Base-by-base conservation (phyloP, 345 rosid genomes). In the Streptanthus diversifolius region DNA sequence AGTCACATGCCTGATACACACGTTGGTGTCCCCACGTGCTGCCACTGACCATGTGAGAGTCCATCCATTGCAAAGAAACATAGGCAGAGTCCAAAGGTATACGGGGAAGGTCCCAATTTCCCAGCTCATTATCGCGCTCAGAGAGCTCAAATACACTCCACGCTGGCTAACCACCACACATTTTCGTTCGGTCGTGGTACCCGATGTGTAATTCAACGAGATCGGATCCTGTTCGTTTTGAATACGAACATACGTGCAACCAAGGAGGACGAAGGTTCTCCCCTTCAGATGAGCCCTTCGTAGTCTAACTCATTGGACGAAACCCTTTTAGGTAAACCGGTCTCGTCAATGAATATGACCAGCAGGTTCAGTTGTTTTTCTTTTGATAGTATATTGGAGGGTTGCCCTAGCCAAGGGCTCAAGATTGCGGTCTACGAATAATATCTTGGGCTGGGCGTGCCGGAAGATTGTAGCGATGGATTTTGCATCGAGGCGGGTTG, bases 31-130 rank as follows among this genome's bases (percentile, higher is more conserved):
- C 0, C 98, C 96, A 49, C 80, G 88, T 0, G 96, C 96, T 0
- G 96, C 96, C 24, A 92, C 39, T 0, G 90, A 92, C 98, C 98
- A 92, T 1, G 70, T 24, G 6, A 86, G 85, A 35, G 88, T 83
- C 98, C 98, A 90, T 0, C 96, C 96, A 10, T 88, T 90, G 73
- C 81, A 84, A 66, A 90, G 98, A 77, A 90, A 92, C 95, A 92
- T 88, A 7, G 96, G 98, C 15, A 92, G 88, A 0, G 92, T 86
- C 96, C 98, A 92, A 0, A 92, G 80, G 47, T 88, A 92, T 9
- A 85, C 84, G 2, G 88, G 86, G 76, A 49, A 54, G 0, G 72
- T 13, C 1, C 74, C 71, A 72, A 89, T 83, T 25, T 72, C 85
- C 49, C 82, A 84, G 19, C 84, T 75, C 27, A 85, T 67, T 64